Conservation (phyloP, 305 asterid species). For the Fraxinus angustifolia region DNA sequence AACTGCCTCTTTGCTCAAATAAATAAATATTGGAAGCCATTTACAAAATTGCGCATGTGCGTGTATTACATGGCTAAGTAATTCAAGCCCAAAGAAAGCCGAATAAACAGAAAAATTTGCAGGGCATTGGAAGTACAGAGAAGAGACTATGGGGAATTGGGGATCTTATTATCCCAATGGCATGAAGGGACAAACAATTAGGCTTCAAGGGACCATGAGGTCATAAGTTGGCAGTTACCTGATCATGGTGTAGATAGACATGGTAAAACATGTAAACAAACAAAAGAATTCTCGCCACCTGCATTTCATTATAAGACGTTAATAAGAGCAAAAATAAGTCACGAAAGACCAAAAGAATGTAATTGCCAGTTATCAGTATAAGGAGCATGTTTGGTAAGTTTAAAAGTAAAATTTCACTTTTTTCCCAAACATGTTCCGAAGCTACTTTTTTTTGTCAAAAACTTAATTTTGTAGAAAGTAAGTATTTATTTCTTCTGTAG, state of each 20-base stretch:
- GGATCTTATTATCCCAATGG: not conserved
- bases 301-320: conserved; percentile 40
- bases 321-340: conserved; percentile 16
- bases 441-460: not conserved
- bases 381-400: not conserved
- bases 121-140: not conserved
- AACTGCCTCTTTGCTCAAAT: not conserved
- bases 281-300: conserved; percentile 93
- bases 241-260: conserved; percentile 64
- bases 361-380: not conserved
- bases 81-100: not conserved
- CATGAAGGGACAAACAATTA: not conserved
- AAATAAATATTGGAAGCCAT: not conserved
- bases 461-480: not conserved
- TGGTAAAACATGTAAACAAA: conserved; percentile 82
- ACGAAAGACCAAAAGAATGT: not conserved
- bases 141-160: not conserved
- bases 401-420: not conserved
- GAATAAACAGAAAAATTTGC: not conserved
- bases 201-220: not conserved
- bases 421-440: not conserved
- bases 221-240: conserved; percentile 47
- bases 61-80: not conserved
- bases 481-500: not conserved
- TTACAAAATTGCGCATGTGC: not conserved